These are phyloP conservation scores for Fomitopsis pinicola DNA, from an alignment of 1,284 basidiomycete species.

Conservation along the genomic window DNA sequence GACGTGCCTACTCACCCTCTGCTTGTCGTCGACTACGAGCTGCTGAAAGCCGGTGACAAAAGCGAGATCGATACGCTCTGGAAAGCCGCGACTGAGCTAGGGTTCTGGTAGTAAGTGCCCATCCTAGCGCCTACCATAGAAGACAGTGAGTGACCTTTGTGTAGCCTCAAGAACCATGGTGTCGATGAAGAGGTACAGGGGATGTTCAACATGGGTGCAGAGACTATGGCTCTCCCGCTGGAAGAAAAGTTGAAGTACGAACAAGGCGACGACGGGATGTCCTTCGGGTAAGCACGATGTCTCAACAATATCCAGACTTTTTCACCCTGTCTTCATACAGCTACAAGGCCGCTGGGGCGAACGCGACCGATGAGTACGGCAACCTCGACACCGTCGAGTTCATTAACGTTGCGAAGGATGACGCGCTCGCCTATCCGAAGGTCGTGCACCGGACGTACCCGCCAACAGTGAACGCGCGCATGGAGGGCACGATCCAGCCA, in stretches of 20 bases:
- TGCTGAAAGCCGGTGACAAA: constrained; percentile 22
- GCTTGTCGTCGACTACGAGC: constrained; percentile 31
- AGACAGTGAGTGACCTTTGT: background rate
- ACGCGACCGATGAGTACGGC: constrained; percentile 31
- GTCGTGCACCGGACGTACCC: constrained; percentile 31
- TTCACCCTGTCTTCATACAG: constrained; percentile 9
- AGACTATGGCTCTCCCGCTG: constrained; percentile 31
- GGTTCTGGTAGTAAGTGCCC: constrained; percentile 31
- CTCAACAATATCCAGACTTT: background rate
- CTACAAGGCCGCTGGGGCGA: constrained; percentile 31
- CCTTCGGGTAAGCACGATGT: constrained; percentile 25
- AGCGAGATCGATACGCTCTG: constrained; percentile 26
- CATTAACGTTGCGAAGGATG: constrained; percentile 31
- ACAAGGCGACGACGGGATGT: constrained; percentile 33
- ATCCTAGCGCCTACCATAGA: too few species aligned
- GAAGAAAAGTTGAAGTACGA: constrained; percentile 35
- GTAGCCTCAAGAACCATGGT: constrained; percentile 33
- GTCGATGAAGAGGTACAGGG: constrained; percentile 27
- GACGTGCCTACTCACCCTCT: constrained; percentile 32
- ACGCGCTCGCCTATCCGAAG: constrained; percentile 29
- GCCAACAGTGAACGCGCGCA: constrained; percentile 27
- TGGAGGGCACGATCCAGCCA: constrained; percentile 28
- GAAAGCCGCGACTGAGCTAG: constrained; percentile 28
- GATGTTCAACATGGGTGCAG: constrained; percentile 35
- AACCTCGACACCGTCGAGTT: constrained; percentile 30